A percentile compares a stretch with the other conserved stretches of the same genome.
Evolutionary conservation across 768 basidiomycete species (phyloP).

Genomic region (Ramaria rubella): DNA sequence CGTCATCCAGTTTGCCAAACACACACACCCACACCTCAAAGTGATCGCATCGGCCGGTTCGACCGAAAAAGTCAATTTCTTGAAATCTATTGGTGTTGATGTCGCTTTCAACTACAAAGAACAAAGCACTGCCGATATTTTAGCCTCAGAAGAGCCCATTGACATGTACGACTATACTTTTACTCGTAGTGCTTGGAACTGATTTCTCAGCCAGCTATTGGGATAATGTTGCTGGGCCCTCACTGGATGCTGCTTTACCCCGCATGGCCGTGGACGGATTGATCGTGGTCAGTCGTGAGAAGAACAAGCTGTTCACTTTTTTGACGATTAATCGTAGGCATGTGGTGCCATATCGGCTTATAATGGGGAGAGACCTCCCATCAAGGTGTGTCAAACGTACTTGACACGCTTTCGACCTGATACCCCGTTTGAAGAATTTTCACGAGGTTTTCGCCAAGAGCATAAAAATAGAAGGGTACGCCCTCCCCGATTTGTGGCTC

Average conservation of each 20-base stretch:
- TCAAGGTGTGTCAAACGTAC: slow-evolving; percentile 13
- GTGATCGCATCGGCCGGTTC: slow-evolving; percentile 38
- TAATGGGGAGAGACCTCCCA: slow-evolving; percentile 19
- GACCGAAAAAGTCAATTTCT: slow-evolving; percentile 35
- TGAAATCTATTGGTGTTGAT: slow-evolving; percentile 30
- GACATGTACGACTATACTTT: background rate
- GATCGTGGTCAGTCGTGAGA: background rate
- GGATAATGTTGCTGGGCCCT: background rate
- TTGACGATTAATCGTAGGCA: slow-evolving; percentile 8
- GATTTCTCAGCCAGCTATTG: slow-evolving; percentile 16
- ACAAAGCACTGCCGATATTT: slow-evolving; percentile 18
- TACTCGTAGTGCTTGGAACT: background rate
- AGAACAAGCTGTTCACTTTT: background rate
- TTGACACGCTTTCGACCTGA: background rate
- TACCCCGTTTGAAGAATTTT: slow-evolving; percentile 29
- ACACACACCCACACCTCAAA: slow-evolving; percentile 25
- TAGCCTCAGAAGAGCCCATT: background rate
- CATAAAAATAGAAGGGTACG: slow-evolving; percentile 41
- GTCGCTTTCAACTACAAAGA: slow-evolving; percentile 33
- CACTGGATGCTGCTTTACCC: background rate
- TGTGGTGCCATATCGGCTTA: slow-evolving; percentile 29
- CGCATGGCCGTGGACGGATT: background rate
- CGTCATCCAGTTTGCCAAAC: slow-evolving; percentile 35
- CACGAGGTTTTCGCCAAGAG: slow-evolving; percentile 35
- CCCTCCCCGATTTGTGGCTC: slow-evolving; percentile 27